Evolutionary conservation across 257 asterid genomes (phyloP).

Genomic region (Solanum infundibuliforme): DNA sequence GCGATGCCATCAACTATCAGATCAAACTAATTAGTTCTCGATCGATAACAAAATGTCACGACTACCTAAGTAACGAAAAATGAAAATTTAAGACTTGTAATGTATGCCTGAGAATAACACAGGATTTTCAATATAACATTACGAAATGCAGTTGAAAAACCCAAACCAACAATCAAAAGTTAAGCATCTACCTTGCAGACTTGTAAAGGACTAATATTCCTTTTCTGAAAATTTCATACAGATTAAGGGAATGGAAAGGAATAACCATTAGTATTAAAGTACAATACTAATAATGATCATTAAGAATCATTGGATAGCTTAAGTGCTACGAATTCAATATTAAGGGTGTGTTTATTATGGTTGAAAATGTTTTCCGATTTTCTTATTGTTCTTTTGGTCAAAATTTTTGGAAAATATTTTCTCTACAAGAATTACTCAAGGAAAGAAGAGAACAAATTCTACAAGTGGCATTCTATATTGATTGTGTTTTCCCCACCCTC

Average conservation of each 20-base stretch:
- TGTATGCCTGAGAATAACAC: not conserved
- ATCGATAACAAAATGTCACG: not conserved
- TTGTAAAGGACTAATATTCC: not conserved
- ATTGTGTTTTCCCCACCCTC: too few species aligned
- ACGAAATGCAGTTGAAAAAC: not conserved
- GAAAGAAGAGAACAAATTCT: too few species aligned
- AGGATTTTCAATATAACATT: not conserved
- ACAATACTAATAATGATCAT: not conserved
- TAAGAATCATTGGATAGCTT: not conserved
- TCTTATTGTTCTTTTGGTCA: too few species aligned
- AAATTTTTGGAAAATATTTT: too few species aligned
- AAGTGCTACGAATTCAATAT: not conserved
- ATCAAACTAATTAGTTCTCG: not conserved
- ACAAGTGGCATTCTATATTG: too few species aligned
- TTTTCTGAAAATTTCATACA: not conserved
- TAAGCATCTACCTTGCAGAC: not conserved
- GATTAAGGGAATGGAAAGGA: not conserved
- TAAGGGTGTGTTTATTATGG: not conserved
- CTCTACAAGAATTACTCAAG: too few species aligned
- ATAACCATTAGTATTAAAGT: not conserved
- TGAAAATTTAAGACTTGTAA: not conserved
- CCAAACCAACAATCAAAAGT: not conserved
- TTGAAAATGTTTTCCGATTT: too few species aligned
- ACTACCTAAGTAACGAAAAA: slow-evolving; percentile 2
- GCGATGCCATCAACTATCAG: slow-evolving; percentile 33